Conservation (phyloP, 805 yeast species). For the Saturnispora diversa region DNA sequence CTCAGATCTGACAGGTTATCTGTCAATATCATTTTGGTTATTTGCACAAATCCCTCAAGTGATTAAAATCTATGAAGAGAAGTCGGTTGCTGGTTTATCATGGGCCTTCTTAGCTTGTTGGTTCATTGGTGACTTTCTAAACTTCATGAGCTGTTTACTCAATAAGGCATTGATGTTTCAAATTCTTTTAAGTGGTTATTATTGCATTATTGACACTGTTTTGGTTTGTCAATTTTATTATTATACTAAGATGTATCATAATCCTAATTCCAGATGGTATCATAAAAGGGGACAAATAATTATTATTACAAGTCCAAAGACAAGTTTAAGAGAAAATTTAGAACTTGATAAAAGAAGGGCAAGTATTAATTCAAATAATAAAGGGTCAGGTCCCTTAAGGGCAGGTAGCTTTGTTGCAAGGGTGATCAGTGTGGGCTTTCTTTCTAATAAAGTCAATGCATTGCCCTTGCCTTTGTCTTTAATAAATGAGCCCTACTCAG, state of each 20-base stretch:
- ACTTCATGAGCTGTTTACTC: conserved; percentile 41
- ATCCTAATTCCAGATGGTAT: conserved; percentile 28
- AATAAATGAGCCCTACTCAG: no score
- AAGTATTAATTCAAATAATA: neutral
- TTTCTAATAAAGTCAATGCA: conserved; percentile 26
- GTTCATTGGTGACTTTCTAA: conserved; percentile 57
- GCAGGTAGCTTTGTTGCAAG: conserved; percentile 18
- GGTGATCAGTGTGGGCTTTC: conserved; percentile 24
- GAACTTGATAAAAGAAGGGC: conserved; percentile 1
- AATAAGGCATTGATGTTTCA: conserved; percentile 44
- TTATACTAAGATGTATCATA: conserved; percentile 34
- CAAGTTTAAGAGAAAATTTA: conserved; percentile 20
- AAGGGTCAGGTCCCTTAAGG: neutral
- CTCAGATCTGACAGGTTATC: conserved; percentile 26
- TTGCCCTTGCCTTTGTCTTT: no score
- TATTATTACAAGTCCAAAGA: conserved; percentile 21
- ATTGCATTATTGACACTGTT: conserved; percentile 41
- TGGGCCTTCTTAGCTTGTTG: conserved; percentile 52
- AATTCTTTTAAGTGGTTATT: conserved; percentile 38
- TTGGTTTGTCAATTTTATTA: conserved; percentile 41
- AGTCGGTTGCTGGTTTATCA: conserved; percentile 63
- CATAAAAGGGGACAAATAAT: conserved; percentile 17
- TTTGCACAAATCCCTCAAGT: conserved; percentile 73
- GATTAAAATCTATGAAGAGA: conserved; percentile 44
- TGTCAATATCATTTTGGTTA: conserved; percentile 54